phyloP scores from a whole-genome alignment of 176 grass and related monocot genomes.

The Zea mays region Zm-B73-REFERENCE-NAM-5.0 NC_050100.1:192518001-192518500 shows the following conservation, averaged over 20 bases:
- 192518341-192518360: conserved; percentile 78
- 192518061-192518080: not conserved
- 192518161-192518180: conserved; percentile 98
- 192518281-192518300: conserved; percentile 31
- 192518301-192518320: conserved; percentile 53
- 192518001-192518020: not conserved
- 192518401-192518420: conserved; percentile 80
- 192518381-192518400: conserved; percentile 86
- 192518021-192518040: not conserved
- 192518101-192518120: not conserved
- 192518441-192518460: not conserved
- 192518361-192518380: conserved; percentile 89
- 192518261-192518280: conserved; percentile 31
- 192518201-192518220: conserved; percentile 80
- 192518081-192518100: too few relatives aligned
- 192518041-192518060: not conserved
- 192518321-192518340: conserved; percentile 53
- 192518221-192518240: conserved; percentile 88
- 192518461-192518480: not conserved
- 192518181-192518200: conserved; percentile 92
- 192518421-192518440: not conserved
- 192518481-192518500: not conserved
- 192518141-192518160: conserved; percentile 45
- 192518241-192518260: conserved; percentile 51
- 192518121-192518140: not conserved